A percentile compares a stretch with the other conserved stretches of the same genome.
Conservation (phyloP, 805 yeast genomes). For the Yamadazyma scolyti region DNA sequence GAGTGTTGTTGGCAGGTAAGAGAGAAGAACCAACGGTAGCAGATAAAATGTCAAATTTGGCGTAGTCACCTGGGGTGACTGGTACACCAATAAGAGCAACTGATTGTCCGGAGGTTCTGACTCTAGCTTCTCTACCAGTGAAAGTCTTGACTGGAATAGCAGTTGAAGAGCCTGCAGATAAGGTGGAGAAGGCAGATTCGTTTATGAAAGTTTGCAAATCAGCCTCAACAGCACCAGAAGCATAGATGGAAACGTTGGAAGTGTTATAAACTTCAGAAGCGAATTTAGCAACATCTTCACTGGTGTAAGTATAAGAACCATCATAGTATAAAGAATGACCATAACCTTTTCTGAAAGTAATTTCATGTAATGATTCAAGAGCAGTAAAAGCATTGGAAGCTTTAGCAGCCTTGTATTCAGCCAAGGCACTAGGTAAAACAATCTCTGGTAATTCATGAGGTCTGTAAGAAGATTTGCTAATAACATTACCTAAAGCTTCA, state of each 20-base stretch:
- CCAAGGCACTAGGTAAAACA: slow-evolving; percentile 72
- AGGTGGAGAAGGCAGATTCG: slow-evolving; percentile 59
- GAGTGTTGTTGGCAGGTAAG: slow-evolving; percentile 54
- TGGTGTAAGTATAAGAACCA: slow-evolving; percentile 50
- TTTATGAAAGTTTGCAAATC: slow-evolving; percentile 67
- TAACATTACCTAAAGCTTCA: slow-evolving; percentile 72
- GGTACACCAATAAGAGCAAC: slow-evolving; percentile 83
- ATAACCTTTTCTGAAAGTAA: slow-evolving; percentile 82
- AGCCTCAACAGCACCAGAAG: slow-evolving; percentile 65
- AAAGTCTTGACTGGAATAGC: slow-evolving; percentile 39
- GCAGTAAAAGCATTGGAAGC: slow-evolving; percentile 57
- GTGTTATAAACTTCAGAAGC: slow-evolving; percentile 67
- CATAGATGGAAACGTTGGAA: slow-evolving; percentile 68
- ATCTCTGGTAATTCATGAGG: slow-evolving; percentile 81
- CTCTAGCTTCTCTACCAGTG: slow-evolving; percentile 67
- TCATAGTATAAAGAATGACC: slow-evolving; percentile 81
- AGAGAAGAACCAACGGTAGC: slow-evolving; percentile 58
- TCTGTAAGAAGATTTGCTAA: slow-evolving; percentile 68
- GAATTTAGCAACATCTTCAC: slow-evolving; percentile 63
- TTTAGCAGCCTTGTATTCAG: slow-evolving; percentile 55
- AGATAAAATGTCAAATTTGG: slow-evolving; percentile 66
- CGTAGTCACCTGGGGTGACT: slow-evolving; percentile 57
- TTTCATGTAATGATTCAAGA: slow-evolving; percentile 71
- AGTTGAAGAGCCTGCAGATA: slow-evolving; percentile 59
- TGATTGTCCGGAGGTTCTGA: slow-evolving; percentile 61